phyloP scores from a whole-genome alignment of 108 stramenopile species.

The Ochromonas danica region DNA sequence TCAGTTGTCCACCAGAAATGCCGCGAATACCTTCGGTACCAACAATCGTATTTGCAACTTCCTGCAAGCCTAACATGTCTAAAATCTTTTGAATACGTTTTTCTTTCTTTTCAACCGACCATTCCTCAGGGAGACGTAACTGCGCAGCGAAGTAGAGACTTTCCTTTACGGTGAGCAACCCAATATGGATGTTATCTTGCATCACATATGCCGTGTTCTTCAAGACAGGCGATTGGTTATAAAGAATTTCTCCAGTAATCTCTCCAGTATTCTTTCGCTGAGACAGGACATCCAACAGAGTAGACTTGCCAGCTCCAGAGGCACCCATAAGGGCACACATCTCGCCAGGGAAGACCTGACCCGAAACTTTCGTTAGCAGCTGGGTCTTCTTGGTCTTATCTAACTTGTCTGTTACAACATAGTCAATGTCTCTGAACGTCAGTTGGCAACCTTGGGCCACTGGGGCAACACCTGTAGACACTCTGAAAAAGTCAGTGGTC shows the following conservation, averaged over 20 bases:
- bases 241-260: constrained; percentile 5
- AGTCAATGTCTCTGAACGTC: neutral
- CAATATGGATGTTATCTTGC: constrained; percentile 47
- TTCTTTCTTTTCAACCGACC: neutral
- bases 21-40: neutral
- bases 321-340: constrained; percentile 49
- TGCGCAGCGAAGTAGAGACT: constrained; percentile 43
- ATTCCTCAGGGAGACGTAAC: constrained; percentile 29
- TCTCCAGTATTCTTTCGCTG: neutral
- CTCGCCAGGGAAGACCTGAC: constrained; percentile 34
- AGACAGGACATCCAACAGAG: constrained; percentile 27
- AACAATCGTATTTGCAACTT: constrained; percentile 23
- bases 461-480: no score
- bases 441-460: neutral
- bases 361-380: constrained; percentile 39
- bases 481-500: neutral
- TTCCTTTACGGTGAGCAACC: constrained; percentile 39
- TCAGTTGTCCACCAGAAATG: constrained; percentile 34
- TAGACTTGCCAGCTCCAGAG: constrained; percentile 44
- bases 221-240: constrained; percentile 18
- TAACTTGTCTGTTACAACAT: neutral
- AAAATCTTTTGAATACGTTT: neutral
- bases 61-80: constrained; percentile 20
- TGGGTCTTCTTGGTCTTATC: neutral
- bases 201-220: constrained; percentile 33